Evolutionary conservation across 345 rosid genomes (phyloP).

Genomic region (Viola odorata): DNA sequence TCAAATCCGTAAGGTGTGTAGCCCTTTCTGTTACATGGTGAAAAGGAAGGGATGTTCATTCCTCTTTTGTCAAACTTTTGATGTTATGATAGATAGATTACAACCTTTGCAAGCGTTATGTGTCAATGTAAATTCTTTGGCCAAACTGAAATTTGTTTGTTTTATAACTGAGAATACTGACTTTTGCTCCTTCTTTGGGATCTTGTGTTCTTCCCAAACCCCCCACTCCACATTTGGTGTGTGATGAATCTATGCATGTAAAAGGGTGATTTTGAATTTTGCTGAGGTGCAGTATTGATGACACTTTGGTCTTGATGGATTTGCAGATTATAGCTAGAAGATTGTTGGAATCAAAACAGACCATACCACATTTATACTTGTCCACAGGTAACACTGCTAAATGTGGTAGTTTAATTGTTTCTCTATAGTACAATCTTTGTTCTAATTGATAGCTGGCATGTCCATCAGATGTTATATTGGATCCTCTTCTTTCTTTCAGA

Average conservation of each 20-base stretch:
- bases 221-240: too few species aligned
- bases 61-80: not conserved
- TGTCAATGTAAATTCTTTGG: not conserved
- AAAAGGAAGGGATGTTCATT: not conserved
- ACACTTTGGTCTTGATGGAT: not conserved
- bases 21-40: too few species aligned
- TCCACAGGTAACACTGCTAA: constrained; percentile 52
- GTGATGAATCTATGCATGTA: too few species aligned
- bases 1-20: constrained; percentile 84
- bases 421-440: constrained; percentile 13
- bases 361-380: constrained; percentile 80
- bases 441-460: constrained; percentile 21
- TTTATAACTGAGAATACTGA: not conserved
- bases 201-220: too few species aligned
- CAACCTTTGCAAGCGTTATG: not conserved
- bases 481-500: constrained; percentile 89
- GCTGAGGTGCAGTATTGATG: too few species aligned
- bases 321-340: constrained; percentile 85
- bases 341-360: constrained; percentile 93
- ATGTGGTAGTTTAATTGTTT: constrained; percentile 12
- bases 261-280: too few species aligned
- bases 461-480: constrained; percentile 78
- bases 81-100: not conserved
- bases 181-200: too few species aligned
- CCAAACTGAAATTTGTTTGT: not conserved